Conservation (phyloP, 257 asterid species). For the Gynochthodes officinalis region DNA sequence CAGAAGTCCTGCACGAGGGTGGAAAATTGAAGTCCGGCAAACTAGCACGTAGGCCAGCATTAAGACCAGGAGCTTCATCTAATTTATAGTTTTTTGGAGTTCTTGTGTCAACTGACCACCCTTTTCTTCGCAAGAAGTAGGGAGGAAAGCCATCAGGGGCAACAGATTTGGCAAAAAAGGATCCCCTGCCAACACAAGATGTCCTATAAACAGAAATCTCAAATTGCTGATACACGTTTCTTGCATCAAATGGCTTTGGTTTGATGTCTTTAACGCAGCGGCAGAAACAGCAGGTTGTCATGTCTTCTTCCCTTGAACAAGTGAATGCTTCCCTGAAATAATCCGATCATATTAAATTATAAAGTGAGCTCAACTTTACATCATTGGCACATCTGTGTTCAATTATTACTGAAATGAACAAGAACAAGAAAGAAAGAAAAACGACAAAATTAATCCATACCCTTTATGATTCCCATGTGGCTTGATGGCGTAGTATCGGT, state of each 20-base stretch:
- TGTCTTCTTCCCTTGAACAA: constrained; percentile 63
- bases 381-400: no score
- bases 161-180: constrained; percentile 14
- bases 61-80: constrained; percentile 22
- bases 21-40: constrained; percentile 9
- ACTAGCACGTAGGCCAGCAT: constrained; percentile 10
- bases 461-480: constrained; percentile 49
- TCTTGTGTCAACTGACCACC: constrained; percentile 10
- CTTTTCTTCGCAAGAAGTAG: constrained; percentile 20
- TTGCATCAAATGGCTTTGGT: constrained; percentile 51
- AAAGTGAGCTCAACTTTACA: no score
- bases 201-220: constrained; percentile 10
- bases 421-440: background rate
- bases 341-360: background rate
- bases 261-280: constrained; percentile 40
- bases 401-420: no score
- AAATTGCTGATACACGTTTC: constrained; percentile 44
- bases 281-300: constrained; percentile 43
- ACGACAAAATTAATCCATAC: constrained; percentile 21
- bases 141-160: constrained; percentile 21
- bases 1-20: constrained; percentile 1
- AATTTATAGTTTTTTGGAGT: constrained; percentile 15
- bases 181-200: background rate
- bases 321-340: constrained; percentile 48
- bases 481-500: constrained; percentile 47